These are phyloP conservation scores for Schizochytrium sp. DNA, from an alignment of 108 stramenopile species.

Conservation along the genomic window DNA sequence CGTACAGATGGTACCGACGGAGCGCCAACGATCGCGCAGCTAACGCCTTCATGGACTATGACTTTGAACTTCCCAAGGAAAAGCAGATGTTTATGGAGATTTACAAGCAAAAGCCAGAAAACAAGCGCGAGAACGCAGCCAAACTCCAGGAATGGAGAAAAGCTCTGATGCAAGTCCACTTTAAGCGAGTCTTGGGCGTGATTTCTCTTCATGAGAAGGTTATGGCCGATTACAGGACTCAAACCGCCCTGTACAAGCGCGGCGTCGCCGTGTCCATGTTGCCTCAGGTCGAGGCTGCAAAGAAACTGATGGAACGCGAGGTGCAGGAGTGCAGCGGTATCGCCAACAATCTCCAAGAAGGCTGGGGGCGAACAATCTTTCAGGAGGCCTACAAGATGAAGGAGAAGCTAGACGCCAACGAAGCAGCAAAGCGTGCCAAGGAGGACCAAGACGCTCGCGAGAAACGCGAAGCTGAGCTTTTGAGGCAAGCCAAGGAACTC, in stretches of 20 bases:
- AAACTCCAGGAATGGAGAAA: background rate
- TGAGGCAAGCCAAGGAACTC: background rate
- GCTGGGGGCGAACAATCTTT: slow-evolving; percentile 16
- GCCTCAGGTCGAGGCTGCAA: background rate
- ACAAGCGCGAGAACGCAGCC: background rate
- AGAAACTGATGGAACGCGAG: background rate
- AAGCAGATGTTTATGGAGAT: background rate
- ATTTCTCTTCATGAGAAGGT: background rate
- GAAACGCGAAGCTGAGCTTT: background rate
- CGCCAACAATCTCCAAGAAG: background rate
- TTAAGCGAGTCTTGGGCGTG: background rate
- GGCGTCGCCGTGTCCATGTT: background rate
- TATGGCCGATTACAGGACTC: background rate
- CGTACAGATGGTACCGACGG: background rate
- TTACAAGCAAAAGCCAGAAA: background rate
- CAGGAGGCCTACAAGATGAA: background rate
- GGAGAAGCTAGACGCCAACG: background rate
- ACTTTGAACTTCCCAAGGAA: background rate
- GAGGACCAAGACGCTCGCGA: background rate
- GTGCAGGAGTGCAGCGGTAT: background rate
- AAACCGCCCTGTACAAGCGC: background rate
- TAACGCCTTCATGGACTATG: background rate
- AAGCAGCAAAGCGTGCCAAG: background rate
- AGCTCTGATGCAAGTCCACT: background rate
- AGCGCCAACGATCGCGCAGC: background rate